Percentiles rank a stretch among this genome's conserved stretches.
Conservation (phyloP, 1,139 yeast species). For the Saccharomyces hybrid region DNA sequence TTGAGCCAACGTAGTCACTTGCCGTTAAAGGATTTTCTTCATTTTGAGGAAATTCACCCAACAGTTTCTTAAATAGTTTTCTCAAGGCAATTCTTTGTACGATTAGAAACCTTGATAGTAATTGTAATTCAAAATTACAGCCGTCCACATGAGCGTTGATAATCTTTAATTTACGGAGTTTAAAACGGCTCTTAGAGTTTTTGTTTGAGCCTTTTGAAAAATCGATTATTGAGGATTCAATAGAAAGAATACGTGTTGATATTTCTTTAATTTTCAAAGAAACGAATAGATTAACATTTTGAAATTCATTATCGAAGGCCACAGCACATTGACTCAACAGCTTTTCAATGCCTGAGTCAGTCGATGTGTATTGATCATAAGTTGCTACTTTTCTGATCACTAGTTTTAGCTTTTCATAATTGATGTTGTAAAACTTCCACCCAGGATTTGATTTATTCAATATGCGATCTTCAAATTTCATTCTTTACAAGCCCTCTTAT, state of each 20-base stretch:
- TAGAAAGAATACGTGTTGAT: constrained; percentile 22
- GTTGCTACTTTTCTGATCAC: constrained; percentile 49
- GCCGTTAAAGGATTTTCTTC: constrained; percentile 20
- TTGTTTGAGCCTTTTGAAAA: constrained; percentile 2
- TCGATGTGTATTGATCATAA: constrained; percentile 7
- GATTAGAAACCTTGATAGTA: constrained; percentile 63
- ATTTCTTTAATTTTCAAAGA: constrained; percentile 28
- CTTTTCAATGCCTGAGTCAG: not conserved
- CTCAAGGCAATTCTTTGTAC: constrained; percentile 77
- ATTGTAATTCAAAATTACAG: constrained; percentile 46
- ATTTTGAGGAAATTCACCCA: constrained; percentile 46
- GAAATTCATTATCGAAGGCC: constrained; percentile 34
- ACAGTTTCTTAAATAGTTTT: constrained; percentile 73
- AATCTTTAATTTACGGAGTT: constrained; percentile 12
- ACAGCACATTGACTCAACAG: constrained; percentile 15
- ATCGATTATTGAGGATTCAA: constrained; percentile 19
- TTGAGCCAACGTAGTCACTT: constrained; percentile 28
- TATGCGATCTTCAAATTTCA: constrained; percentile 85
- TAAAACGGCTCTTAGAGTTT: not conserved
- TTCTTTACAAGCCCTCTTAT: constrained; percentile 22
- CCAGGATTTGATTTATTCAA: constrained; percentile 73
- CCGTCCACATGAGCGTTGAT: constrained; percentile 18
- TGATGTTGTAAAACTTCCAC: constrained; percentile 79
- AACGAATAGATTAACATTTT: constrained; percentile 24
- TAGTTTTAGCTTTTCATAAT: constrained; percentile 67